Evolutionary conservation across 2,329 filamentous ascomycete genomes (phyloP).

Genomic region (Clathrospora elynae): DNA sequence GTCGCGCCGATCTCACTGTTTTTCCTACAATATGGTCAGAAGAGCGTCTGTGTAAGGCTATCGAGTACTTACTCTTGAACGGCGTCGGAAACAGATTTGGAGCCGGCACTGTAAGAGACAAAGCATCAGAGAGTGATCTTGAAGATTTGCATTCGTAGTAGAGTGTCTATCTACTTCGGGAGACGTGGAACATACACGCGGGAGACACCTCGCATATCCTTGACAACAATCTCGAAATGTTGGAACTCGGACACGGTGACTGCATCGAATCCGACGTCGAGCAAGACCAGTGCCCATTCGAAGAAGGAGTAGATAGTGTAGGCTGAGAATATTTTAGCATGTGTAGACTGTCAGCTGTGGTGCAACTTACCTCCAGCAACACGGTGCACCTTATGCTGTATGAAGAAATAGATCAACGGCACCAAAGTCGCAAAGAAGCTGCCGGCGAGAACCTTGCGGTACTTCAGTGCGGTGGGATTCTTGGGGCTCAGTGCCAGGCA

Average conservation of each 20-base stretch:
- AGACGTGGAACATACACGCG: slow-evolving; percentile 99
- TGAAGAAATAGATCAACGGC: slow-evolving; percentile 93
- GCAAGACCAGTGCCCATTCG: slow-evolving; percentile 92
- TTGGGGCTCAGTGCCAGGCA: slow-evolving; percentile 86
- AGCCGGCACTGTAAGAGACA: slow-evolving; percentile 53
- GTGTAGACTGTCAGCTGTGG: background rate
- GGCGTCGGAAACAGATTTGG: slow-evolving; percentile 49
- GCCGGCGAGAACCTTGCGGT: slow-evolving; percentile 81
- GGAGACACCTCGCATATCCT: slow-evolving; percentile 85
- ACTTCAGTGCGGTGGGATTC: slow-evolving; percentile 81
- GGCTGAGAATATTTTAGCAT: slow-evolving; percentile 60
- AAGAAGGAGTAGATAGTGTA: slow-evolving; percentile 98
- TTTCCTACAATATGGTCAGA: slow-evolving; percentile 62
- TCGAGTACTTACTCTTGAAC: slow-evolving; percentile 66
- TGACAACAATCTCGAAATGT: slow-evolving; percentile 83
- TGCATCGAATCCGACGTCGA: slow-evolving; percentile 95
- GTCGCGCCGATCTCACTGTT: slow-evolving; percentile 73
- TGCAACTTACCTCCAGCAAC: slow-evolving; percentile 79
- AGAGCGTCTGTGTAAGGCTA: background rate
- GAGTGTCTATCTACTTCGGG: slow-evolving; percentile 73
- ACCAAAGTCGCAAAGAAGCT: slow-evolving; percentile 90
- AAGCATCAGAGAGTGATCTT: slow-evolving; percentile 45
- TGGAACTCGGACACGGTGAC: slow-evolving; percentile 92
- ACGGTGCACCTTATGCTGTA: slow-evolving; percentile 96
- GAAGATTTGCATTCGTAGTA: slow-evolving; percentile 45